Evolutionary conservation across 2,329 filamentous ascomycete genomes (phyloP), one percentile per base, ranked within the genome.

Genomic region (Pseudocercospora pini-densiflorae): DNA sequence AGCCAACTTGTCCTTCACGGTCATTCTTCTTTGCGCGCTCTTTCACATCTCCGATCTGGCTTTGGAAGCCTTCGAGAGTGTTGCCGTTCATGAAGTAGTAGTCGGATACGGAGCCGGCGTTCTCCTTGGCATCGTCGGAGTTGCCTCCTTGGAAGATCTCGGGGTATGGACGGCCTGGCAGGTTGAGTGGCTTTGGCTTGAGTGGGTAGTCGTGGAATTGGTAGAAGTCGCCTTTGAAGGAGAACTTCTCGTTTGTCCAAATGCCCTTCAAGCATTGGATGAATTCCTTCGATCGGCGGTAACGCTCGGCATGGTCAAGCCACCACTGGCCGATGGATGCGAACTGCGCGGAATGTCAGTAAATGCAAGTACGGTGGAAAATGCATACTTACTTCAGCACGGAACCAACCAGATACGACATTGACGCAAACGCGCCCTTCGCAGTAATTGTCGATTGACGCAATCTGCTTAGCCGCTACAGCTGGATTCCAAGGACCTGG

Each of bases 31-130:
- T 77, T 2, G 84, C 83, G 0, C 82, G 77, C 54, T 79, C 79
- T 62, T 80, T 81, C 3, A 86, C 83, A 66, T 85, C 83, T 1
- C 74, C 74, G 51, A 86, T 86, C 71, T 86, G 84, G 9, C 76
- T 75, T 51, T 82, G 79, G 73, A 86, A 85, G 1, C 83, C 83
- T 60, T 85, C 83, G 9, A 86, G 79, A 1, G 84, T 83, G 70
- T 86, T 86, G n/a, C 84, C 83, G 70, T 86, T 86, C 83, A 86
- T 86, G 70, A 86, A 86, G 69, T 86, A 86, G 75, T 82, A 85
- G 65, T 85, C 83, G 2, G 77, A 80, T 2, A 82, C 83, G 23
- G 79, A 73, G 0, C 81, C 83, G 0, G 81, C 83, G 61, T 86
- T 86, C 29, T 82, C 79, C 6, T 83, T 77, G 0, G 84, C 83